Evolutionary conservation across 306 rosid species (phyloP).

Genomic region (Cucurbita moschata): DNA sequence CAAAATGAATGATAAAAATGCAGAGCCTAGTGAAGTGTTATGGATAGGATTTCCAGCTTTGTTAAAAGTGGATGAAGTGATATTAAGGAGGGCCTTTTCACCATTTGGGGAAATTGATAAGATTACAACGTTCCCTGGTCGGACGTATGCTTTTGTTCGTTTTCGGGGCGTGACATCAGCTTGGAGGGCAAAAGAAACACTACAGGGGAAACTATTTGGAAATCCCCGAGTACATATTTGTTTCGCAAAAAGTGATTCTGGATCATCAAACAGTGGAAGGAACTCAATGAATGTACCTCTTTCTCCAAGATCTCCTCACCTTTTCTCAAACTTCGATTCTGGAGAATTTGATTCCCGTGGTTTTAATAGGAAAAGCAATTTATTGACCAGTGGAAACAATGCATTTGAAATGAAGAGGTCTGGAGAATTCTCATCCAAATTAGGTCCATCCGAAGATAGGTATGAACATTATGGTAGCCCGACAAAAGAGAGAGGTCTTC

Average conservation of each 20-base stretch:
- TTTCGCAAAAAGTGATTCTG: conserved; percentile 80
- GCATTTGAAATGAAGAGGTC: conserved; percentile 41
- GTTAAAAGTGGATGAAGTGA: conserved; percentile 67
- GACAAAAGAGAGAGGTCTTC: conserved; percentile 40
- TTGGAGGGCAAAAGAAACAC: conserved; percentile 57
- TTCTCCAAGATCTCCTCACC: conserved; percentile 55
- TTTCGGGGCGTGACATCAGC: conserved; percentile 54
- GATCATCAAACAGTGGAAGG: conserved; percentile 59
- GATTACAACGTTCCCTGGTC: conserved; percentile 83
- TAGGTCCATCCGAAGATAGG: conserved; percentile 32
- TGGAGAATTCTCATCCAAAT: conserved; percentile 42
- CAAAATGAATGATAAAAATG: conserved; percentile 46
- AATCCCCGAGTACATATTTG: conserved; percentile 90
- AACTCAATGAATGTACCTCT: conserved; percentile 38
- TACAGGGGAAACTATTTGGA: conserved; percentile 86
- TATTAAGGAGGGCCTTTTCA: conserved; percentile 62
- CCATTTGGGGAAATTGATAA: conserved; percentile 89
- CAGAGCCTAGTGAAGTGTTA: conserved; percentile 87
- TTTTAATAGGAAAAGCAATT: conserved; percentile 30
- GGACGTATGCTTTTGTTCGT: conserved; percentile 90
- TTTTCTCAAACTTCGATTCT: conserved; percentile 28
- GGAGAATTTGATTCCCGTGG: conserved; percentile 43
- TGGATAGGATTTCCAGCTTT: conserved; percentile 95
- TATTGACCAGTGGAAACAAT: conserved; percentile 34
- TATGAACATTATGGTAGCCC: conserved; percentile 42